Base-by-base conservation (phyloP, 495 filamentous ascomycete genomes). In the Talaromyces borbonicus region DNA sequence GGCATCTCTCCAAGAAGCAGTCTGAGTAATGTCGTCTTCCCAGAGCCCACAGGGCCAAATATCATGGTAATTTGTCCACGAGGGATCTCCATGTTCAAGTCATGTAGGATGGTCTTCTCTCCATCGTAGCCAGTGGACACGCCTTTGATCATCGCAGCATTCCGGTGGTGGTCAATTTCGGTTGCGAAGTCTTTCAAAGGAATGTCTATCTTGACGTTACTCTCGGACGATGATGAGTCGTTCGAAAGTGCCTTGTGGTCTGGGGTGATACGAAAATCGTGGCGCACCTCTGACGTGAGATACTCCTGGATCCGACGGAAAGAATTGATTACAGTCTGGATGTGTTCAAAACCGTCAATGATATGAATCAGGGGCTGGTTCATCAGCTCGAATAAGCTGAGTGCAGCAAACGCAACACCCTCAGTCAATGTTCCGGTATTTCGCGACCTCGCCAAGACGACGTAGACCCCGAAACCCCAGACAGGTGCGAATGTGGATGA, bases 41-140 rank as follows among this genome's bases (percentile, higher is more conserved):
- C 78, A 46, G 67, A 69, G 14, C 76, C 73, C 1, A 78, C 71
- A 8, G 75, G 71, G 2, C 76, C 77, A 23, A 73, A 54, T 11
- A 80, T 55, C 56, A 75, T 69, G 6, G 68, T 77, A 1, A 74
- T 57, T n/a, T 61, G 50, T 0, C 49, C 50, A 3, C 54, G 48
- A n/a, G 52, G 49, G 31, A 76, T 60, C 7, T 44, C 50, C 26
- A 68, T 39, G 22, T 56, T 54, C 20, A 61, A 44, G 8, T 45
- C 44, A 14, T 44, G 48, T 1, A 68, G 16, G 14, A 65, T 16
- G 4, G 60, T 53, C 7, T 52, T 43, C 27, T 67, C 62, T n/a
- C 56, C 54, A 15, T 49, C 29, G 23, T 68, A 57, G 57, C 61
- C 41, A 66, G 25, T 16, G 26, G 5, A 19, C 27, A 22, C 25